Evolutionary conservation across 352 stramenopile species (phyloP).

Genomic region (Poterioochromonas sp.): DNA sequence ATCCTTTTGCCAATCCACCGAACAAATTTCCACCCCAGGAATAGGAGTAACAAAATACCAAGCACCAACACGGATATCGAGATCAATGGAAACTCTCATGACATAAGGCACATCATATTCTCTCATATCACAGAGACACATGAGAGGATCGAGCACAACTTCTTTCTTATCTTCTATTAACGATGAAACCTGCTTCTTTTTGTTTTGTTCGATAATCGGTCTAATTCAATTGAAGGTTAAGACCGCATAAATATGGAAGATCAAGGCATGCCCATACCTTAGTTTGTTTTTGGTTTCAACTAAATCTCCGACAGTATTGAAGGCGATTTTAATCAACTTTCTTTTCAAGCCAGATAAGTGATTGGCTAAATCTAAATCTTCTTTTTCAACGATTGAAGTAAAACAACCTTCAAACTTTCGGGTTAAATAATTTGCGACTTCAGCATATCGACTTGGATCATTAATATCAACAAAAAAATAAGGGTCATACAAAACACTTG

Average conservation of each 20-base stretch:
- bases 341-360: conserved; percentile 66
- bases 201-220: conserved; percentile 25
- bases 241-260: too few species aligned
- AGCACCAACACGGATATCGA: conserved; percentile 85
- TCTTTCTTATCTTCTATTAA: conserved; percentile 31
- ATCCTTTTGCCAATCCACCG: conserved; percentile 49
- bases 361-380: conserved; percentile 80
- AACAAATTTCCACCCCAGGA: neutral
- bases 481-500: conserved; percentile 75
- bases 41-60: conserved; percentile 90
- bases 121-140: conserved; percentile 73
- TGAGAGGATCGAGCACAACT: conserved; percentile 58
- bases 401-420: conserved; percentile 69
- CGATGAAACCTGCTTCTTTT: neutral
- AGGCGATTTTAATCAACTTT: conserved; percentile 75
- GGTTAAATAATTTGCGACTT: conserved; percentile 53
- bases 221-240: neutral
- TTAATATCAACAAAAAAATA: conserved; percentile 89
- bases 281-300: conserved; percentile 49
- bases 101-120: conserved; percentile 98
- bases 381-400: conserved; percentile 59
- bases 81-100: conserved; percentile 84
- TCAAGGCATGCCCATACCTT: conserved; percentile 37
- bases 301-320: conserved; percentile 58
- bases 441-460: conserved; percentile 47